Percentiles rank a stretch among this genome's conserved stretches.
Evolutionary conservation across 495 filamentous ascomycete genomes (phyloP).

Genomic region (Aspergillus asperescens): DNA sequence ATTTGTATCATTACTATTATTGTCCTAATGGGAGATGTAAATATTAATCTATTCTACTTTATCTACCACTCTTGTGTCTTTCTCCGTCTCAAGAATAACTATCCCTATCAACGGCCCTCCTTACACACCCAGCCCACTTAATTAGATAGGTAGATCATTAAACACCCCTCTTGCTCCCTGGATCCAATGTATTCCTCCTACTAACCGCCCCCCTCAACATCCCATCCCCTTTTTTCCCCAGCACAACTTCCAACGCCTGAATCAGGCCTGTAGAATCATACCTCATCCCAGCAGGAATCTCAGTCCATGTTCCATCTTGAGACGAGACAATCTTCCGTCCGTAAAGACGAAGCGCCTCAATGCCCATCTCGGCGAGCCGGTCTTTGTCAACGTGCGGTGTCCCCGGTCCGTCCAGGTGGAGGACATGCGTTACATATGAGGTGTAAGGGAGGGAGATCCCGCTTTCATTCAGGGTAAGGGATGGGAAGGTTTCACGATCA

Average conservation of each 20-base stretch:
- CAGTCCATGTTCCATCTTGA: conserved; percentile 13
- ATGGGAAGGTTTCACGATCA: not conserved
- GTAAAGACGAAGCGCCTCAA: conserved; percentile 71
- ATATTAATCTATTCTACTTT: not conserved
- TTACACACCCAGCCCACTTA: too few relatives aligned
- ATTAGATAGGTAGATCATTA: not conserved
- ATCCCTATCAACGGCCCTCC: too few relatives aligned
- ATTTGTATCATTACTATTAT: not conserved
- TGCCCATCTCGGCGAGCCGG: conserved; percentile 59
- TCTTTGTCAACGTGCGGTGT: conserved; percentile 66
- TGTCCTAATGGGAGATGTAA: not conserved
- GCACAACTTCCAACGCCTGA: conserved; percentile 72
- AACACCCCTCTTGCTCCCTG: conserved; percentile 24
- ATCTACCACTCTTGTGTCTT: too few relatives aligned
- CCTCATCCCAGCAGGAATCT: conserved; percentile 46
- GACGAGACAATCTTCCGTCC: conserved; percentile 53
- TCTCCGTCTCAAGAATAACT: too few relatives aligned
- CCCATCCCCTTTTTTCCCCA: conserved; percentile 61
- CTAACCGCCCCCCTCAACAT: conserved; percentile 47
- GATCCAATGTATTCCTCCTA: conserved; percentile 64
- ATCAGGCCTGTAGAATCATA: conserved; percentile 74
- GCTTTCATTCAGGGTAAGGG: not conserved
- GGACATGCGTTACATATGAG: conserved; percentile 77
- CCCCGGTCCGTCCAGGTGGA: conserved; percentile 70
- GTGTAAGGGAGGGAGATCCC: conserved; percentile 28